A percentile compares a stretch with the other conserved stretches of the same genome.
Evolutionary conservation across 371 early-diverging fungal genomes (phyloP).

Genomic region (Mortierella sp.): DNA sequence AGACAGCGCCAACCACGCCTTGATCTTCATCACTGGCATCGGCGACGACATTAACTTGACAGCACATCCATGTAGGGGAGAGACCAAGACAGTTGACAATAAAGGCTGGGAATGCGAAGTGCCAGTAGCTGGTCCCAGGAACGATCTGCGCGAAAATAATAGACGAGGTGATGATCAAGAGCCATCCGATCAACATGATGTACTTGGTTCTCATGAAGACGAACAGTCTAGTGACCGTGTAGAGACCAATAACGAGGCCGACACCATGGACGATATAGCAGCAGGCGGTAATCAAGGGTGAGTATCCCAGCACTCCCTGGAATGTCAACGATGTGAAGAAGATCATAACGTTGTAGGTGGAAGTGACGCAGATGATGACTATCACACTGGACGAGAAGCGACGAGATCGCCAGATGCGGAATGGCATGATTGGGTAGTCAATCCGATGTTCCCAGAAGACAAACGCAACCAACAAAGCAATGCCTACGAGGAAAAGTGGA

Average conservation of each 20-base stretch:
- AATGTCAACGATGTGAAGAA: constrained; percentile 58
- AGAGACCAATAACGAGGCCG: constrained; percentile 31
- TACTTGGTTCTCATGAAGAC: constrained; percentile 24
- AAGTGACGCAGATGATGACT: constrained; percentile 47
- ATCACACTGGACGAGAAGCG: constrained; percentile 50
- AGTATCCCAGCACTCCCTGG: constrained; percentile 52
- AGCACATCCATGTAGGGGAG: constrained; percentile 35
- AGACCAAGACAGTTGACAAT: constrained; percentile 40
- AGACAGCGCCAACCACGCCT: constrained; percentile 42
- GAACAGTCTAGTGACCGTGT: constrained; percentile 27
- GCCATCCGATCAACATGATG: constrained; percentile 26
- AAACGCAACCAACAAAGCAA: constrained; percentile 26
- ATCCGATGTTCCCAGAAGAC: constrained; percentile 53
- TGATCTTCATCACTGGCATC: constrained; percentile 42
- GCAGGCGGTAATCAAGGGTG: constrained; percentile 44
- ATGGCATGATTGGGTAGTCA: constrained; percentile 56
- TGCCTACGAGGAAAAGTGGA: constrained; percentile 33
- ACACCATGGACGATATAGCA: constrained; percentile 42
- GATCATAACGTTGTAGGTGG: constrained; percentile 54
- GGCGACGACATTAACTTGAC: constrained; percentile 40
- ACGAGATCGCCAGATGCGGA: constrained; percentile 53
- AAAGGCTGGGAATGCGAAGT: constrained; percentile 35
- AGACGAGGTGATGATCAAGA: constrained; percentile 13
- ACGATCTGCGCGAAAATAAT: constrained; percentile 27
- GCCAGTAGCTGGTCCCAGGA: constrained; percentile 21